Evolutionary conservation across 768 basidiomycete genomes (phyloP).

Genomic region (Pleurotus cornucopiae): DNA sequence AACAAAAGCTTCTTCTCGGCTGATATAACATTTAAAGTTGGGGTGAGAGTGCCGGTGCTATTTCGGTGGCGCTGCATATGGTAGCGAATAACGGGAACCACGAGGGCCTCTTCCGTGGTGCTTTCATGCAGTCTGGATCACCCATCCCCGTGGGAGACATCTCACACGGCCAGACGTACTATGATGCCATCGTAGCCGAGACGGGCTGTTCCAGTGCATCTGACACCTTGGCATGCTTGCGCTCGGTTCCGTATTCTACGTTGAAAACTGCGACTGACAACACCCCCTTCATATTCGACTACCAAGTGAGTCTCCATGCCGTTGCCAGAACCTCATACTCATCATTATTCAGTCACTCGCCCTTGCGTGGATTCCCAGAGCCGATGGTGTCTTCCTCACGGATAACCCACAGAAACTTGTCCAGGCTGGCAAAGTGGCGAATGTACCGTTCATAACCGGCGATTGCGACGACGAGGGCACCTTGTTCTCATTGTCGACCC

Average conservation of each 20-base stretch:
- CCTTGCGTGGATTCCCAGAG: conserved; percentile 43
- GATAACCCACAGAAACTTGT: conserved; percentile 40
- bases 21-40: conserved; percentile 20
- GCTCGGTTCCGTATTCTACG: conserved; percentile 28
- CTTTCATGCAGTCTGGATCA: conserved; percentile 47
- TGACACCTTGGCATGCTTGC: conserved; percentile 38
- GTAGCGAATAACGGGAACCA: conserved; percentile 39
- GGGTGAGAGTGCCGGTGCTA: conserved; percentile 47
- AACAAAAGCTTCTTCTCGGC: too few relatives aligned
- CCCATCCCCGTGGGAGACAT: conserved; percentile 40
- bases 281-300: conserved; percentile 33
- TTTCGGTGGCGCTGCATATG: conserved; percentile 50
- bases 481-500: conserved; percentile 17
- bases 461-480: conserved; percentile 44
- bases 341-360: too few relatives aligned
- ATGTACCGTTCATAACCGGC: conserved; percentile 43
- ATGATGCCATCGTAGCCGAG: conserved; percentile 34
- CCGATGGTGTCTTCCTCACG: conserved; percentile 45
- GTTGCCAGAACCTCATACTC: not conserved
- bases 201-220: conserved; percentile 25
- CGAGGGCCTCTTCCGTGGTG: conserved; percentile 43
- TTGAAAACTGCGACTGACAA: conserved; percentile 35
- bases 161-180: conserved; percentile 38
- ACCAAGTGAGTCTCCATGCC: conserved; percentile 25
- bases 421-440: conserved; percentile 37